phyloP scores from a whole-genome alignment of 768 basidiomycete genomes.

The Strobilomyces dryophilus region DNA sequence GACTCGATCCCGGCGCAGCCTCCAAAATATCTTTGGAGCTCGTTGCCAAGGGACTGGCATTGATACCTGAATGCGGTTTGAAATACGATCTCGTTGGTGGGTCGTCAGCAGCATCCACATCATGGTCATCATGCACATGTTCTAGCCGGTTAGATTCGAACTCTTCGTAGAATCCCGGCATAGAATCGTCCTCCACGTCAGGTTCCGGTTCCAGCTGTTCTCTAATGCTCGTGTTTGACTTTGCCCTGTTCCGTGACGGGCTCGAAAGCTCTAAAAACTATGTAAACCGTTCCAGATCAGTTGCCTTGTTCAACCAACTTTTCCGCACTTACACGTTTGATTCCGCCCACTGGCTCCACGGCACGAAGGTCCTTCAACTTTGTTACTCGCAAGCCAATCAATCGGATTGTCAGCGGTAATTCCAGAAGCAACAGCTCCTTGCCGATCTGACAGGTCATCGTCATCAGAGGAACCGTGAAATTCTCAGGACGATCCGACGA shows the following conservation, averaged over 20 bases:
- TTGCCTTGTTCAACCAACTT: background rate
- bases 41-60: background rate
- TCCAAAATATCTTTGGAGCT: background rate
- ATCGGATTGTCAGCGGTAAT: constrained; percentile 70
- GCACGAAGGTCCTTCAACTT: constrained; percentile 81
- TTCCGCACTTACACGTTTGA: constrained; percentile 62
- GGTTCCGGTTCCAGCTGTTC: constrained; percentile 17
- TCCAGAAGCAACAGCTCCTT: constrained; percentile 79
- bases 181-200: constrained; percentile 30
- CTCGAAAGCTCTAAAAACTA: constrained; percentile 56
- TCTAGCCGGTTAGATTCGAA: constrained; percentile 17
- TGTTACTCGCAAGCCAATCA: constrained; percentile 86
- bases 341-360: constrained; percentile 45
- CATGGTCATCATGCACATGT: constrained; percentile 7
- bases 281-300: background rate
- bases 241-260: constrained; percentile 40
- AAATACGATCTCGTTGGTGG: background rate
- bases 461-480: background rate
- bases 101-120: constrained; percentile 8
- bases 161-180: constrained; percentile 52
- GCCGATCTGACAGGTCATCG: constrained; percentile 52
- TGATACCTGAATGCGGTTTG: constrained; percentile 13
- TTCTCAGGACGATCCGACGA: background rate
- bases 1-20: constrained; percentile 13
- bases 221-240: constrained; percentile 18